Percentiles rank a stretch among this genome's conserved stretches.
These are phyloP conservation scores for Globisporangium radiosum DNA, from an alignment of 352 stramenopile genomes.

Conservation along the genomic window DNA sequence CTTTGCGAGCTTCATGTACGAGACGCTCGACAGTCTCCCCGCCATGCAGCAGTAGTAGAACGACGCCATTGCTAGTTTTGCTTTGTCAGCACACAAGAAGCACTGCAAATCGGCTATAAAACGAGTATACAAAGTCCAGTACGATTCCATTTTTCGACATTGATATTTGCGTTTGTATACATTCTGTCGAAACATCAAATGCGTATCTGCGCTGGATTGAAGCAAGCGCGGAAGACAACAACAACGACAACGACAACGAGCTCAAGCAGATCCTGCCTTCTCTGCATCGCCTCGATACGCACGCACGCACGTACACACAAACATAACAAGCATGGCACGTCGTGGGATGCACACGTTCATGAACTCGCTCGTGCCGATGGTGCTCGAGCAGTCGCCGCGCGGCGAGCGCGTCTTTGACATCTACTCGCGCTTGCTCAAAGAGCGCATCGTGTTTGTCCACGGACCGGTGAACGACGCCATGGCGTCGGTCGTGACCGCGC, in stretches of 20 bases:
- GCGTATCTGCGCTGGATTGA: background rate
- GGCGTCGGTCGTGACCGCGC: conserved; percentile 76
- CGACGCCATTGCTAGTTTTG: no score
- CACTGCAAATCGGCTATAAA: no score
- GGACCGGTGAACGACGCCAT: conserved; percentile 89
- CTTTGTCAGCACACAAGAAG: no score
- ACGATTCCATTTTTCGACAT: no score
- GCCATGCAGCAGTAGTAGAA: background rate
- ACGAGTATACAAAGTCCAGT: no score
- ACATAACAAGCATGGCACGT: conserved; percentile 12
- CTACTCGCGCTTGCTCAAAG: conserved; percentile 95
- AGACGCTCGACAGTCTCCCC: conserved; percentile 51
- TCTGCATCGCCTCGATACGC: background rate
- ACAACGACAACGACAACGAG: background rate
- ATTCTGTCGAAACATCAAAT: no score
- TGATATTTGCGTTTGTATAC: no score
- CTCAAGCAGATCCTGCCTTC: background rate
- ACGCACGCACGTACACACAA: background rate
- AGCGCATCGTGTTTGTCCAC: conserved; percentile 97
- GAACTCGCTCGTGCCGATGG: conserved; percentile 88
- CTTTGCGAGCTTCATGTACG: conserved; percentile 79
- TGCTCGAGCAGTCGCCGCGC: conserved; percentile 88
- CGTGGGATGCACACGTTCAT: conserved; percentile 48
- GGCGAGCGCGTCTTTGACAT: conserved; percentile 97
- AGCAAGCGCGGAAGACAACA: background rate